A percentile compares a stretch with the other conserved stretches of the same genome.
Conservation (phyloP, 1,139 yeast genomes). For the Candida freyschussii region DNA sequence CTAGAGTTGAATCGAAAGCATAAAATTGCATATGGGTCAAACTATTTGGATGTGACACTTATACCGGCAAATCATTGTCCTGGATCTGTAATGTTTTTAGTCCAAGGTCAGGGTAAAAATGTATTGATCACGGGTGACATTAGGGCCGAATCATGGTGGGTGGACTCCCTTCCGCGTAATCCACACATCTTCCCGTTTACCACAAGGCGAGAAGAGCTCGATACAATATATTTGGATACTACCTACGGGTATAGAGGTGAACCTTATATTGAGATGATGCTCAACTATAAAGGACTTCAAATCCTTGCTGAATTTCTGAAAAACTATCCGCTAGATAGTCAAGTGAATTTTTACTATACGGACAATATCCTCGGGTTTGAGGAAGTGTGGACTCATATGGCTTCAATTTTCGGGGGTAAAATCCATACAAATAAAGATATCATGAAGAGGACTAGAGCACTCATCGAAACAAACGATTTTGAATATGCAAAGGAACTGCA, state of each 20-base stretch:
- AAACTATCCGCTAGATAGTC: slow-evolving; percentile 37
- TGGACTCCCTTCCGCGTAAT: slow-evolving; percentile 34
- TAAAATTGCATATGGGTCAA: slow-evolving; percentile 9
- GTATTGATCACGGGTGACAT: slow-evolving; percentile 57
- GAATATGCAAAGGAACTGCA: slow-evolving; percentile 1
- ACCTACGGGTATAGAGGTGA: slow-evolving; percentile 49
- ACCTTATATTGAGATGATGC: slow-evolving; percentile 42
- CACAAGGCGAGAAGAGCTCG: slow-evolving; percentile 33
- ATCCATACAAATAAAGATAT: slow-evolving; percentile 33
- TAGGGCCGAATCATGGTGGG: slow-evolving; percentile 56
- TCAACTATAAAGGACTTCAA: slow-evolving; percentile 41
- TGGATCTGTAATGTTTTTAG: slow-evolving; percentile 53
- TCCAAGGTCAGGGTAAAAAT: slow-evolving; percentile 34
- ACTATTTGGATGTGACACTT: slow-evolving; percentile 24
- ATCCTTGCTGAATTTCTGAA: slow-evolving; percentile 33
- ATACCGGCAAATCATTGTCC: slow-evolving; percentile 56
- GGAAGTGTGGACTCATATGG: slow-evolving; percentile 45
- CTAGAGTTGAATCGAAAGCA: slow-evolving; percentile 31
- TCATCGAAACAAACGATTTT: slow-evolving; percentile 6
- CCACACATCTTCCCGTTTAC: slow-evolving; percentile 43
- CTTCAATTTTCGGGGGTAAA: slow-evolving; percentile 30
- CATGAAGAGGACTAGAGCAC: slow-evolving; percentile 22
- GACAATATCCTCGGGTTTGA: slow-evolving; percentile 52
- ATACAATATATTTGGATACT: slow-evolving; percentile 52
- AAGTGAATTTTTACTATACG: slow-evolving; percentile 37